Conservation (phyloP, 75 land plant genomes). For the Cryptomeria japonica region DNA sequence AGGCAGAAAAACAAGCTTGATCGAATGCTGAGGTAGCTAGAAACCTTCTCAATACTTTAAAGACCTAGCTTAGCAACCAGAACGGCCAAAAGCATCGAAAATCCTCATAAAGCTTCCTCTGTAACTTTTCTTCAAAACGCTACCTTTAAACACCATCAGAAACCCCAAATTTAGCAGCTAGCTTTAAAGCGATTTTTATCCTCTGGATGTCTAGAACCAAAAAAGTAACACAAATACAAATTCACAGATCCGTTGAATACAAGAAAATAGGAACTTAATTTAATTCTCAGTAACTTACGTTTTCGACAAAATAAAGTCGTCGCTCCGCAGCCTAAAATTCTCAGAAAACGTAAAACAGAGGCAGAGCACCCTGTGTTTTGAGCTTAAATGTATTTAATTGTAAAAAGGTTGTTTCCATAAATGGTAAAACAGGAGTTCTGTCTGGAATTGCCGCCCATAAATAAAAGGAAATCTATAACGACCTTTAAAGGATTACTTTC, state of each 20-base stretch:
- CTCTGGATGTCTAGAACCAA: not conserved
- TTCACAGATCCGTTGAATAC: not conserved
- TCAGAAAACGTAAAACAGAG: not conserved
- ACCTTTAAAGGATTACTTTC: not conserved
- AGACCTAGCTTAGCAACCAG: too few species aligned
- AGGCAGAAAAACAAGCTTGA: too few species aligned
- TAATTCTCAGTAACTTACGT: not conserved
- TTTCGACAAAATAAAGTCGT: not conserved
- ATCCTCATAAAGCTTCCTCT: too few species aligned
- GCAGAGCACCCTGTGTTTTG: not conserved
- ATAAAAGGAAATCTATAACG: not conserved
- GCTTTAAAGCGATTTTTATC: not conserved
- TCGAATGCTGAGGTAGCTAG: too few species aligned
- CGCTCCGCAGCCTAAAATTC: not conserved
- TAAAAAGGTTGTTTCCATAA: not conserved
- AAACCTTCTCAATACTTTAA: too few species aligned
- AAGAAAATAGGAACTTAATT: not conserved
- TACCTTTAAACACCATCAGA: not conserved
- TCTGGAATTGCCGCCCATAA: not conserved
- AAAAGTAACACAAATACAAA: not conserved
- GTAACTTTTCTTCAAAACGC: too few species aligned
- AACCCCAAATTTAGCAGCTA: not conserved
- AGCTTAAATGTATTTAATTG: not conserved
- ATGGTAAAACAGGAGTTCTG: not conserved
- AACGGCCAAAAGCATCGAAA: too few species aligned